phyloP scores from a whole-genome alignment of 495 filamentous ascomycete genomes.

The Ramalina intermedia region DNA sequence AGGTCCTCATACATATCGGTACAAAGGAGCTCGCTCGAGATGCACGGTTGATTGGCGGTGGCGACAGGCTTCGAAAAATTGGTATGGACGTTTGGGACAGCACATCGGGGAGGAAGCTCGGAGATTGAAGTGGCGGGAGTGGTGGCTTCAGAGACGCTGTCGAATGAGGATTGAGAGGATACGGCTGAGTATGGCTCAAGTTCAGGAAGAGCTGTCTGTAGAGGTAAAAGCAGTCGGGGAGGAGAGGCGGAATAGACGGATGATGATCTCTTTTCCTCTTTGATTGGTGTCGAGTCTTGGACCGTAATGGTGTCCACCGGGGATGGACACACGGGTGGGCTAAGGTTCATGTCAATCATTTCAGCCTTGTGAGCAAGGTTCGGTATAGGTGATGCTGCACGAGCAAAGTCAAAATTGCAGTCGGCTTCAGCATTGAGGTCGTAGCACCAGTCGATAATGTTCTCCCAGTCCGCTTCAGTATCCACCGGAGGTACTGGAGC shows the following conservation, averaged over 20 bases:
- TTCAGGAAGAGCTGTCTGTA: slow-evolving; percentile 22
- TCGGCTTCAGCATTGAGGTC: slow-evolving; percentile 80
- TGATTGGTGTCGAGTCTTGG: not conserved
- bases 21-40: slow-evolving; percentile 20
- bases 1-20: slow-evolving; percentile 24
- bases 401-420: slow-evolving; percentile 80
- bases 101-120: not conserved
- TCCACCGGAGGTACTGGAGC: slow-evolving; percentile 3
- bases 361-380: not conserved
- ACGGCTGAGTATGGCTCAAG: slow-evolving; percentile 20
- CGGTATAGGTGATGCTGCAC: slow-evolving; percentile 24
- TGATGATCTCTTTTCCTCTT: not conserved
- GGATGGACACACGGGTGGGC: not conserved
- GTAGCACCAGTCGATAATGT: slow-evolving; percentile 90
- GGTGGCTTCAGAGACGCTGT: slow-evolving; percentile 20
- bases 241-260: slow-evolving; percentile 16
- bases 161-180: slow-evolving; percentile 24
- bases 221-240: slow-evolving; percentile 11
- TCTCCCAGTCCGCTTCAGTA: slow-evolving; percentile 54
- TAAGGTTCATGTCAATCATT: not conserved
- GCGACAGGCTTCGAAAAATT: slow-evolving; percentile 1
- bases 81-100: not conserved
- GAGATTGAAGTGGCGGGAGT: slow-evolving; percentile 21
- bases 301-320: not conserved
- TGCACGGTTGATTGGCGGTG: not conserved